A percentile compares a stretch with the other conserved stretches of the same genome.
These are phyloP conservation scores for Stachybotrys echinatus DNA, from an alignment of 2,329 filamentous ascomycete genomes.

Conservation along the genomic window DNA sequence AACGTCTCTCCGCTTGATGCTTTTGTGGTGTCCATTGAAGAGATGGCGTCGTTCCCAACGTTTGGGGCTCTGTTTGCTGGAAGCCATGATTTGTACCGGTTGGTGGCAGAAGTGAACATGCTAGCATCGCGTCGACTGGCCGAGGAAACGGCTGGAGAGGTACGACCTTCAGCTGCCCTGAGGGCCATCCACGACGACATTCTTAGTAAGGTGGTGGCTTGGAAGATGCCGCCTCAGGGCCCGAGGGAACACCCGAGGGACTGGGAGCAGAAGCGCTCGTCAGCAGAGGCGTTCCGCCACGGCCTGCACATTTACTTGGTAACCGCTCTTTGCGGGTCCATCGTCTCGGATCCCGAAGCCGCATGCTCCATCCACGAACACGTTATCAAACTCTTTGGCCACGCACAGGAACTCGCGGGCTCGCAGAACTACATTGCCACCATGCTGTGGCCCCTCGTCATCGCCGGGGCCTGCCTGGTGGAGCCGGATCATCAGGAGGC, in stretches of 20 bases:
- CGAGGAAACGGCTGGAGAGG: background rate
- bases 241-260: background rate
- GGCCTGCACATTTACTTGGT: conserved; percentile 4
- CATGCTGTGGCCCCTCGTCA: conserved; percentile 3
- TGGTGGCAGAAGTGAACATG: background rate
- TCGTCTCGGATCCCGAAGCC: background rate
- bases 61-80: conserved; percentile 3
- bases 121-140: conserved; percentile 1
- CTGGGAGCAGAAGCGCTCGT: background rate
- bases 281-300: conserved; percentile 3
- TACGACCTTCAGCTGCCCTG: background rate
- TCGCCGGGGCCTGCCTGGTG: conserved; percentile 2
- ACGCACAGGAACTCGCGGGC: background rate
- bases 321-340: conserved; percentile 1
- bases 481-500: background rate
- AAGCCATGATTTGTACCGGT: conserved; percentile 1
- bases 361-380: background rate
- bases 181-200: background rate
- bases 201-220: background rate
- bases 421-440: conserved; percentile 1
- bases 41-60: background rate
- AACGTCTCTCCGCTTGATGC: background rate
- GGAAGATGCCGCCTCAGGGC: background rate
- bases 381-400: background rate
- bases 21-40: conserved; percentile 1